These are phyloP conservation scores for Secale cereale DNA, from an alignment of 176 grass and related monocot genomes.

Conservation along the genomic window DNA sequence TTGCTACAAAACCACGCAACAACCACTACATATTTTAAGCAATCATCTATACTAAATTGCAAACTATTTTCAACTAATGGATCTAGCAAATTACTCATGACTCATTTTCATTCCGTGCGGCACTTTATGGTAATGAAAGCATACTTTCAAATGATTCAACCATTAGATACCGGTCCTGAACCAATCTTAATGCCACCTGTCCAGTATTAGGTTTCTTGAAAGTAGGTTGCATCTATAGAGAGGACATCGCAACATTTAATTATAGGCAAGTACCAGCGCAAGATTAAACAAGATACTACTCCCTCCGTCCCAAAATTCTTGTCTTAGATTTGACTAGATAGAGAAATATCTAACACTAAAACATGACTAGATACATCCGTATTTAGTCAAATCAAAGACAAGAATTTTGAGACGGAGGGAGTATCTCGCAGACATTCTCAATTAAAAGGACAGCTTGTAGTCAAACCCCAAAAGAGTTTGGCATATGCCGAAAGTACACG, in stretches of 20 bases:
- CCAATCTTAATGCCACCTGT: not conserved
- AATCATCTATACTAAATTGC: not conserved
- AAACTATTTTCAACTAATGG: not conserved
- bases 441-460: not conserved
- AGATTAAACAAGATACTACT: not conserved
- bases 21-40: not conserved
- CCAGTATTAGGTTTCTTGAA: constrained; percentile 17
- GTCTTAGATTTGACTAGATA: no score
- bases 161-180: no score
- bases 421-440: not conserved
- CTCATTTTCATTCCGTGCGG: not conserved
- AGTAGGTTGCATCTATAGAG: no score
- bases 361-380: no score
- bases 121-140: not conserved
- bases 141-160: not conserved
- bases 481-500: not conserved
- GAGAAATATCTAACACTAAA: no score
- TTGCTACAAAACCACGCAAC: no score
- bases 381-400: no score
- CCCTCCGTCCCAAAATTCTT: no score
- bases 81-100: not conserved
- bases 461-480: not conserved
- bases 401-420: no score
- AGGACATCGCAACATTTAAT: not conserved
- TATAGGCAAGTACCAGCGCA: not conserved